Conservation (phyloP, 805 yeast species). For the Grigorovia transvaalensis region DNA sequence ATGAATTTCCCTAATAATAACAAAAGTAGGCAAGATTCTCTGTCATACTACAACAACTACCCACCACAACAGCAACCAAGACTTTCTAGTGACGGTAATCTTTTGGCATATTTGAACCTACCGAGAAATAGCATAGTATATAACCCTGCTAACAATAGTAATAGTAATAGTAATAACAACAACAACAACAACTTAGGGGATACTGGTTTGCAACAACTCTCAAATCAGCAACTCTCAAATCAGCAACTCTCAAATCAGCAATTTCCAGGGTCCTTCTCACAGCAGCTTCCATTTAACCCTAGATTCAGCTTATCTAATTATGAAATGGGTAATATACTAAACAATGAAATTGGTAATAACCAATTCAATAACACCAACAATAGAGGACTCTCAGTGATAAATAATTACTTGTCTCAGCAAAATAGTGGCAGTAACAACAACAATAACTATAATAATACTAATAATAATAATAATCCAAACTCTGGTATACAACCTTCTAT, state of each 20-base stretch:
- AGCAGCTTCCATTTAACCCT: not conserved
- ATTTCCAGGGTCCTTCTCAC: not conserved
- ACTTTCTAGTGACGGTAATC: conserved; percentile 17
- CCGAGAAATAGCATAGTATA: conserved; percentile 8
- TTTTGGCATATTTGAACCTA: conserved; percentile 19
- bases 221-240: too few species aligned
- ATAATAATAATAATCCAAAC: not conserved
- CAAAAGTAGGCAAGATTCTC: not conserved
- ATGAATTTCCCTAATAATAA: not conserved
- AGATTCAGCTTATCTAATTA: not conserved
- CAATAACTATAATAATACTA: not conserved
- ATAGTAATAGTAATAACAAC: not conserved
- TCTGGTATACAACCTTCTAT: not conserved
- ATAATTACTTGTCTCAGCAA: conserved; percentile 6
- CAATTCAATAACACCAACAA: conserved; percentile 4
- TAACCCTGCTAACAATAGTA: conserved; percentile 2
- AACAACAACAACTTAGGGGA: not conserved
- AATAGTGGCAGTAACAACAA: conserved; percentile 11
- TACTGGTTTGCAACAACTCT: not conserved
- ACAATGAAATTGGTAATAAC: not conserved
- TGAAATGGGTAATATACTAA: not conserved
- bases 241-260: too few species aligned
- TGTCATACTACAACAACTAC: not conserved
- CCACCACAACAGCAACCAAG: conserved; percentile 7
- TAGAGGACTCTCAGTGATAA: conserved; percentile 26